Evolutionary conservation across 176 grass and related monocot species (phyloP).

Genomic region (Ampelocalamus luodianensis): DNA sequence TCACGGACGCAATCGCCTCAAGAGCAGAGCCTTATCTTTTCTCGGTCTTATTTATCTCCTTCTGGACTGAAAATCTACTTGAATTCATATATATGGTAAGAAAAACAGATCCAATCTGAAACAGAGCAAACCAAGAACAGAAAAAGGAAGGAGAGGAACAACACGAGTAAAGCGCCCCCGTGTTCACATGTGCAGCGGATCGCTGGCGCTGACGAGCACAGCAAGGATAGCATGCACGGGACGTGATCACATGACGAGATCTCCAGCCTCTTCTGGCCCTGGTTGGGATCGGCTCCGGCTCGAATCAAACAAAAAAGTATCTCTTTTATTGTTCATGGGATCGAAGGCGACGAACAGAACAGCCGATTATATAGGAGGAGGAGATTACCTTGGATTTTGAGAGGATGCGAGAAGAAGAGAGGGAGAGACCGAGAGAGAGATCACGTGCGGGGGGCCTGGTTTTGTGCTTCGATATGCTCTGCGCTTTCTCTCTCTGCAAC

Average conservation of each 20-base stretch:
- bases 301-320: background rate
- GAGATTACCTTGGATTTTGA: slow-evolving; percentile 16
- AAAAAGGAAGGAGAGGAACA: background rate
- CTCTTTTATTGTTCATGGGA: background rate
- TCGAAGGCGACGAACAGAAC: slow-evolving; percentile 34
- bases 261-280: background rate
- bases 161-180: slow-evolving; percentile 28
- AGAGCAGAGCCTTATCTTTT: background rate
- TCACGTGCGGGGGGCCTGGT: background rate
- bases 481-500: background rate
- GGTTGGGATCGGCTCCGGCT: background rate
- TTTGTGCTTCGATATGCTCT: slow-evolving; percentile 6
- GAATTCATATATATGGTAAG: background rate
- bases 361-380: slow-evolving; percentile 12
- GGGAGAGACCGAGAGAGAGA: background rate
- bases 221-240: background rate
- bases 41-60: background rate
- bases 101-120: slow-evolving; percentile 41
- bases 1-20: background rate
- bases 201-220: background rate
- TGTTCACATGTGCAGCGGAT: slow-evolving; percentile 44
- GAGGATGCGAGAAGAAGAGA: background rate
- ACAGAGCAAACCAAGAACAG: background rate
- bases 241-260: background rate
- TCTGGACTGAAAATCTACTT: slow-evolving; percentile 20